phyloP scores from a whole-genome alignment of 2,329 filamentous ascomycete species.

The Escovopsis sp. region DNA sequence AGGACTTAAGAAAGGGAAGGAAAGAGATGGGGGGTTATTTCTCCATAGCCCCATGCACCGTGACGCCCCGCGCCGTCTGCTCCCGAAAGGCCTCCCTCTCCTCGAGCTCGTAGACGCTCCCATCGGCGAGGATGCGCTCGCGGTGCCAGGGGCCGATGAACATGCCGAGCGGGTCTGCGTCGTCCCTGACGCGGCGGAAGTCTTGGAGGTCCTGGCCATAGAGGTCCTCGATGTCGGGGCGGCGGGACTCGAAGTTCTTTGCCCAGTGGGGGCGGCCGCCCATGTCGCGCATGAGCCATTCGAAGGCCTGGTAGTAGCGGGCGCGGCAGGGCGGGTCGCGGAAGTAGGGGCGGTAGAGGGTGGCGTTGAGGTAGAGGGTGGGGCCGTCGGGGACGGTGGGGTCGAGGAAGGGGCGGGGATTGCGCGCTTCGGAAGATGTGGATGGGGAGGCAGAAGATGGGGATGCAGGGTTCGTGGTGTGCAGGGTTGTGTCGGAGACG shows the following conservation, averaged over 20 bases:
- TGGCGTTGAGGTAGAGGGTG: slow-evolving; percentile 80
- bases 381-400: slow-evolving; percentile 53
- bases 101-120: slow-evolving; percentile 20
- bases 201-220: slow-evolving; percentile 53
- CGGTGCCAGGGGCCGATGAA: slow-evolving; percentile 88
- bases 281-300: slow-evolving; percentile 78
- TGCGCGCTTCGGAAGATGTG: slow-evolving; percentile 6
- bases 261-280: slow-evolving; percentile 81
- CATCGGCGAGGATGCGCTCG: slow-evolving; percentile 40
- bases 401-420: slow-evolving; percentile 43
- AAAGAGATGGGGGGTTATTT: too few relatives aligned
- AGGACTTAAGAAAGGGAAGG: neutral
- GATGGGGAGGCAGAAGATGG: too few relatives aligned
- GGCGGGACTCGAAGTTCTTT: slow-evolving; percentile 64
- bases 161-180: slow-evolving; percentile 67
- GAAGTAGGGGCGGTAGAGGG: slow-evolving; percentile 70
- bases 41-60: neutral
- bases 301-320: slow-evolving; percentile 79
- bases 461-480: too few relatives aligned
- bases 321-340: slow-evolving; percentile 60
- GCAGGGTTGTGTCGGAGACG: slow-evolving; percentile 51
- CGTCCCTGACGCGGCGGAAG: slow-evolving; percentile 54
- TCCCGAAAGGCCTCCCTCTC: slow-evolving; percentile 19
- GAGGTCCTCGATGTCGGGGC: slow-evolving; percentile 46
- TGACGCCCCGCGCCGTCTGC: slow-evolving; percentile 10